Evolutionary conservation across 1,139 yeast species (phyloP), one percentile per base, ranked within the genome.

Genomic region (Kurtzmaniella quercitrusa): DNA sequence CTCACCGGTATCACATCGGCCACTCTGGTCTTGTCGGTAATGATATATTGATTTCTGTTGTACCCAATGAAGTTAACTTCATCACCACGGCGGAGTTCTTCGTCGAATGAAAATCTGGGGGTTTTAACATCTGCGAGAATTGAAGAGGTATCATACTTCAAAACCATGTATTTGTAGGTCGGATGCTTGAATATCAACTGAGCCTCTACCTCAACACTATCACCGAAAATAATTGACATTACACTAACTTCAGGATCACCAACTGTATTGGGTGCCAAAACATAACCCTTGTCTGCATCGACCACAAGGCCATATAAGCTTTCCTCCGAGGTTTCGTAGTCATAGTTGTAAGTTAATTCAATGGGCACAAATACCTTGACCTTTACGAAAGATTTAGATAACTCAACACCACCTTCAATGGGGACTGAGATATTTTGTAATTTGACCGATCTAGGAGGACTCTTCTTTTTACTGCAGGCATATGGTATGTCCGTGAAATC

Each of bases 171-270:
- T 54, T 89, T 89, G 54, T 85, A 88, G 42, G 87, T 80, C 23
- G 98, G 97, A 57, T 91, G 97, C 54, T 88, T 68, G 54, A 88
- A 89, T 20, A 82, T 82, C 21, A 88, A 93, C 47, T 80, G 73
- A 0, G 84, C 97, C 0, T 95, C 89, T 17, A 89, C 76, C 51
- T 84, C 82, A 18, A 88, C 78, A 1, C 95, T 84, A 50, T 89
- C 96, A 3, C 96, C 96, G 57, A 91, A 80, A 3, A 89, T 81
- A 22, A 91, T 74, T 5, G 33, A 28, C 18, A 88, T 74, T 59
- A 88, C 96, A 52, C 88, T 74, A 61, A 91, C 73, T 53, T 87
- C 95, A 63, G 88, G 95, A 3, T 96, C 95, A 15, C 88, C 88
- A 45, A 78, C 74, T 47, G 83, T 74, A 50, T 97, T 73, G 2